phyloP scores from a whole-genome alignment of 2,329 filamentous ascomycete genomes.

The Colletotrichum liaoningense region DNA sequence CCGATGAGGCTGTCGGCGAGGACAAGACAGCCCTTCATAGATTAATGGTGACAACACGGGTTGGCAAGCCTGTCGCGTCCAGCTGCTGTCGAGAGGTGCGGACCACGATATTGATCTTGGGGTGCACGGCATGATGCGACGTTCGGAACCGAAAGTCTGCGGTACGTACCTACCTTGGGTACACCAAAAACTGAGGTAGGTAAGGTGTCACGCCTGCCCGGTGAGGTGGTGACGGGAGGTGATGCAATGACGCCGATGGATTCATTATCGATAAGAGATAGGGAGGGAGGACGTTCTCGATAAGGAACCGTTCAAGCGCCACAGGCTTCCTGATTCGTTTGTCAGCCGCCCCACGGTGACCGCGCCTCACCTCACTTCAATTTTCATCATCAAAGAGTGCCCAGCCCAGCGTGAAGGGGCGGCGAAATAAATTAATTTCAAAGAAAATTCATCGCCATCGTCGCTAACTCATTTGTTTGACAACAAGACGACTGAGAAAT shows the following conservation, averaged over 20 bases:
- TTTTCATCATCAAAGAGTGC: conserved; percentile 27
- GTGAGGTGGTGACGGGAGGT: too few relatives aligned
- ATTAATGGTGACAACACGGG: neutral
- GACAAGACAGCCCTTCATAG: neutral
- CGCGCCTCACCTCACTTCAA: conserved; percentile 27
- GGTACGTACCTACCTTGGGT: neutral
- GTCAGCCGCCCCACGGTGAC: conserved; percentile 28
- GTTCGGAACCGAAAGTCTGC: neutral
- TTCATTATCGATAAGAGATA: conserved; percentile 7
- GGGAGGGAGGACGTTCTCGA: conserved; percentile 30
- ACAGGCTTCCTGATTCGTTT: conserved; percentile 34
- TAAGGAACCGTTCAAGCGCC: conserved; percentile 28
- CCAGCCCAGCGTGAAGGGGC: neutral
- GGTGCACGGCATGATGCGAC: conserved; percentile 13
- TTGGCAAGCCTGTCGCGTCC: neutral
- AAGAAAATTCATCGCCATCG: neutral
- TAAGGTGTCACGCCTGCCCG: neutral
- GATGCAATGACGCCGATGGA: too few relatives aligned
- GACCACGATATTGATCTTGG: conserved; percentile 5
- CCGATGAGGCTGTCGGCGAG: neutral
- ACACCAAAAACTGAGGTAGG: neutral
- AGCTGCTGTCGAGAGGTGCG: neutral
- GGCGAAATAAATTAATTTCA: neutral
- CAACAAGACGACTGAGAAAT: neutral
- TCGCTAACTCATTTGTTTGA: conserved; percentile 4